Base-by-base conservation (phyloP, 495 filamentous ascomycete species). In the Aspergillus diversus region DNA sequence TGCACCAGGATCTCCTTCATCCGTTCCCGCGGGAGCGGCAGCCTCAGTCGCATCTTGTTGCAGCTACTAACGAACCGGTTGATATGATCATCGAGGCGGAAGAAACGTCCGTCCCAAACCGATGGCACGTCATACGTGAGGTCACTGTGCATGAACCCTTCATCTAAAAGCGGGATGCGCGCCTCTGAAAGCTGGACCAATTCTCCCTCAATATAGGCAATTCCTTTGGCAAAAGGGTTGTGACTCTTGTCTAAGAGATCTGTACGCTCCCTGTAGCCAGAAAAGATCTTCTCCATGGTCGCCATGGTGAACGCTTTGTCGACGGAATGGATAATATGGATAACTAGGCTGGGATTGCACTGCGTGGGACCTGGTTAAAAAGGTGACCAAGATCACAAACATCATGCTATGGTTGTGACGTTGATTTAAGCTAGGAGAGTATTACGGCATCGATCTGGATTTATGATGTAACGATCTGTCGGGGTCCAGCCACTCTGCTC, bases 61-160 rank as follows among this genome's bases (percentile, higher is more conserved):
- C 76, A 79, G 67, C 72, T 76, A 1, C 42, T 50, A 3, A 73
- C 66, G 1, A 77, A 55, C 15, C 76, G 75, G 21, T 21, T 50
- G 42, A 79, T 59, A 55, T 79, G 76, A 60, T 76, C 74, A 37
- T 77, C 72, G 17, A 77, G 69, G 1, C 72, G 74, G 65, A 77
- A 75, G 63, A 70, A 70, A 9, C 76, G 72, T 12, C 76, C 75
- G 52, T 77, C 72, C 76, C 76, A 77, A 17, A 79, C 69, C 0
- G 73, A 67, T 1, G 76, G 76, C 2, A 79, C 76, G 53, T 79
- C 76, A 57, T 79, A 79, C 27, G 74, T 76, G 34, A 79, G 57
- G 35, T 79, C 76, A 64, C 75, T 71, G 63, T 75, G 76, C 55
- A 77, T 60, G 61, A 79, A 79, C 21, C 76, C 76, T 66, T 79